Percentiles rank a stretch among this genome's conserved stretches.
Evolutionary conservation across 202 grass and related monocot genomes (phyloP).

Genomic region (Zoysia matrella): DNA sequence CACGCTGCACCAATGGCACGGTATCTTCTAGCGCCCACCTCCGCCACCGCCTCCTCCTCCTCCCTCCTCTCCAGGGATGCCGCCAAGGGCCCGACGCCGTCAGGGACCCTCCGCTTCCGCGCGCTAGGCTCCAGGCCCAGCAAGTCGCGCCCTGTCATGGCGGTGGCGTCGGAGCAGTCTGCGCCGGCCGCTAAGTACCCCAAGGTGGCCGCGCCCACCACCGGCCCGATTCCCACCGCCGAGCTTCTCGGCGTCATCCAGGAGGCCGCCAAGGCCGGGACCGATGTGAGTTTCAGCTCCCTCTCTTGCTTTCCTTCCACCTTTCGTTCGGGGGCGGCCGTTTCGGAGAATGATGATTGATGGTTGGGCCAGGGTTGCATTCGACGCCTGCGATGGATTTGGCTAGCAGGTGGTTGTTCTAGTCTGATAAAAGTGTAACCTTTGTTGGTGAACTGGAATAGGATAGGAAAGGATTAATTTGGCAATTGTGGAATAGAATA

Average conservation of each 20-base stretch:
- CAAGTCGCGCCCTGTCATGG: constrained; percentile 44
- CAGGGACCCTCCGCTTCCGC: constrained; percentile 18
- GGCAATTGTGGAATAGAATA: not conserved
- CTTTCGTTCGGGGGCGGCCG: not conserved
- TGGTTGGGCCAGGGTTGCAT: not conserved
- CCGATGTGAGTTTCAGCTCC: constrained; percentile 61
- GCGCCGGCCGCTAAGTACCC: constrained; percentile 51
- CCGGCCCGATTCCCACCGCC: constrained; percentile 71
- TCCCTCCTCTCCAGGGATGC: constrained; percentile 25
- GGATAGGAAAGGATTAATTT: too few relatives aligned
- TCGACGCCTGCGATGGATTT: not conserved
- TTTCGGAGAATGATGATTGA: not conserved
- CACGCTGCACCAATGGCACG: constrained; percentile 59
- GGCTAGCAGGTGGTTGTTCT: not conserved
- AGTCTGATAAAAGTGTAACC: not conserved
- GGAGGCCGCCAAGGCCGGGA: constrained; percentile 69
- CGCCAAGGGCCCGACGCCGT: constrained; percentile 16
- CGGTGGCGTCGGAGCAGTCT: constrained; percentile 47
- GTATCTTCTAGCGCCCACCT: constrained; percentile 70
- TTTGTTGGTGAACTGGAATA: not conserved
- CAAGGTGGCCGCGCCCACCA: constrained; percentile 77
- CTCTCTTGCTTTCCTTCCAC: not conserved
- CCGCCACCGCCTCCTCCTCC: constrained; percentile 34
- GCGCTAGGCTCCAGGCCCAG: constrained; percentile 38
- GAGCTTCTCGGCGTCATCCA: constrained; percentile 87